phyloP scores from a whole-genome alignment of 257 asterid species.

The Scutellaria baicalensis region DNA sequence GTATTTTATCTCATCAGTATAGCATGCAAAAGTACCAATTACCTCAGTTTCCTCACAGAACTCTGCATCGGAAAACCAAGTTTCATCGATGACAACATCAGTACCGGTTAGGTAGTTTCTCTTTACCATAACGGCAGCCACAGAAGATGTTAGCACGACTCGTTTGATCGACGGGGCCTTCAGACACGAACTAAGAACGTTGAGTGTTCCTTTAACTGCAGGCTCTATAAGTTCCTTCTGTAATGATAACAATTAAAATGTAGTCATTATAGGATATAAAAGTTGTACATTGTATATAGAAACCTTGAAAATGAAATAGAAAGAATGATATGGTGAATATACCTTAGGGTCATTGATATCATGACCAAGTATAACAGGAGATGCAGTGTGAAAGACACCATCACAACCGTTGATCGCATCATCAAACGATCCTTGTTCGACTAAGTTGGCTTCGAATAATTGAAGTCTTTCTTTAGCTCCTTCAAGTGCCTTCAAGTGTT shows the following conservation, averaged over 20 bases:
- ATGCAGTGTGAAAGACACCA: conserved; percentile 36
- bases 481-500: conserved; percentile 18
- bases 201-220: conserved; percentile 49
- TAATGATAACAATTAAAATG: too few species aligned
- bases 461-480: conserved; percentile 30
- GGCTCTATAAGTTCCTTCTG: conserved; percentile 45
- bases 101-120: not conserved
- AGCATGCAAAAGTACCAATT: too few species aligned
- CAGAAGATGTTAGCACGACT: conserved; percentile 50
- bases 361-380: conserved; percentile 11
- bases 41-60: conserved; percentile 29
- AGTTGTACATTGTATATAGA: too few species aligned
- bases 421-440: conserved; percentile 28
- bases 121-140: conserved; percentile 20
- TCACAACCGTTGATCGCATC: conserved; percentile 21
- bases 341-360: conserved; percentile 18
- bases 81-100: conserved; percentile 34
- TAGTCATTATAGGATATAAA: too few species aligned
- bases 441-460: conserved; percentile 15
- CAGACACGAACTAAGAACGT: conserved; percentile 33
- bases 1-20: not conserved
- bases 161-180: conserved; percentile 32
- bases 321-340: not conserved
- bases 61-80: conserved; percentile 41
- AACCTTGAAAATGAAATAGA: not conserved